Percentiles rank a stretch among this genome's conserved stretches.
phyloP scores from a whole-genome alignment of 2,329 filamentous ascomycete species.

The Fusarium vanettenii region DNA sequence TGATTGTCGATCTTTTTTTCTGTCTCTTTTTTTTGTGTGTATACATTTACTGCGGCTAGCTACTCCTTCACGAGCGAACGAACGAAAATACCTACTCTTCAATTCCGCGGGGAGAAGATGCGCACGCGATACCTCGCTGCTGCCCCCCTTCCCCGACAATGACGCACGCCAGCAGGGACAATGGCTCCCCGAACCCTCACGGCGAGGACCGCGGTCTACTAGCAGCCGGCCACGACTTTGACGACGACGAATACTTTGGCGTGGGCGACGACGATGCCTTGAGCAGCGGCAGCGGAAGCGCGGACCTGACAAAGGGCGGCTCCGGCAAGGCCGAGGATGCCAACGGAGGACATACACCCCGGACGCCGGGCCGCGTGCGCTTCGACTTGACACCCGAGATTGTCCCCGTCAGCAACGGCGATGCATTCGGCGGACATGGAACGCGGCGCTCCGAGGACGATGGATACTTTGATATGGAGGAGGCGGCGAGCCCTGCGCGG shows the following conservation, averaged over 20 bases:
- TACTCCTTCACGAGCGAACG: slow-evolving; percentile 5
- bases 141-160: slow-evolving; percentile 44
- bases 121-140: slow-evolving; percentile 39
- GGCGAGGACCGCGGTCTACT: slow-evolving; percentile 50
- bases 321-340: slow-evolving; percentile 35
- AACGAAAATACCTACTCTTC: background rate
- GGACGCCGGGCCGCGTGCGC: slow-evolving; percentile 76
- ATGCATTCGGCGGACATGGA: slow-evolving; percentile 22
- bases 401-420: slow-evolving; percentile 44
- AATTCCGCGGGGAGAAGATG: slow-evolving; percentile 36
- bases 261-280: slow-evolving; percentile 32
- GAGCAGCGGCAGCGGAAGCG: slow-evolving; percentile 18
- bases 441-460: slow-evolving; percentile 43
- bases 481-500: slow-evolving; percentile 60
- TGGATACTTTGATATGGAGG: slow-evolving; percentile 61
- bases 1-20: slow-evolving; percentile 29
- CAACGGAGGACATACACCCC: slow-evolving; percentile 33
- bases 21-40: background rate
- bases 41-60: background rate
- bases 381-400: slow-evolving; percentile 71
- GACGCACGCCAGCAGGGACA: slow-evolving; percentile 47
- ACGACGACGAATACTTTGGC: slow-evolving; percentile 44
- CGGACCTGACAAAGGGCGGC: slow-evolving; percentile 26
- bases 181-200: slow-evolving; percentile 45
- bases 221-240: slow-evolving; percentile 27